phyloP scores from a whole-genome alignment of 1,284 basidiomycete species.

The Exobasidium cylindrosporum region DNA sequence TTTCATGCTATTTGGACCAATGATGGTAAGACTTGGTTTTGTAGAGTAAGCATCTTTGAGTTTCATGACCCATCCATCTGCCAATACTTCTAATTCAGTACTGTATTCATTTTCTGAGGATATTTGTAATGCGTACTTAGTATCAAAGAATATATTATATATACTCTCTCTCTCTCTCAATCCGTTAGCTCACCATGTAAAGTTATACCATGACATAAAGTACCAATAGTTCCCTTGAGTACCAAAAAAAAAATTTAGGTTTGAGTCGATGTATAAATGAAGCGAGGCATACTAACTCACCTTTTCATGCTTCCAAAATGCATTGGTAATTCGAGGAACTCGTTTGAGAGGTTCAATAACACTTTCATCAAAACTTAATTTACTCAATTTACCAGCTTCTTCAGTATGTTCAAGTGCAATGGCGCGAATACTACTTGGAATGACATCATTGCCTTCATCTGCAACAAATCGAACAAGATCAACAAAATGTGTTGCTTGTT shows the following conservation, averaged over 20 bases:
- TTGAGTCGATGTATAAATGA: too few relatives aligned
- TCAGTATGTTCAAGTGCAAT: constrained; percentile 21
- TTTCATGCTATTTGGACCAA: constrained; percentile 14
- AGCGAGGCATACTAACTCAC: background rate
- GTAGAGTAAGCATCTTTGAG: constrained; percentile 24
- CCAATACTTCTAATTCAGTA: constrained; percentile 32
- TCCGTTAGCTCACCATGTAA: constrained; percentile 15
- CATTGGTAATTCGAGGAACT: constrained; percentile 27
- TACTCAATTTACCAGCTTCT: constrained; percentile 21
- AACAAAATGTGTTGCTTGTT: constrained; percentile 52
- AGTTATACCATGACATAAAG: constrained; percentile 27
- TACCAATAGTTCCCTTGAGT: constrained; percentile 26
- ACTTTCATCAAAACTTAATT: constrained; percentile 23
- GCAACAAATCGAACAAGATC: constrained; percentile 35
- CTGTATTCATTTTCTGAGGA: constrained; percentile 14
- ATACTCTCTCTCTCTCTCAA: too few relatives aligned
- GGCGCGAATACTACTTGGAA: constrained; percentile 22
- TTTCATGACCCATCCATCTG: constrained; percentile 34
- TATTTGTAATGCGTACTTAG: too few relatives aligned
- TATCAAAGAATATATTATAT: too few relatives aligned
- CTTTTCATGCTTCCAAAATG: constrained; percentile 28
- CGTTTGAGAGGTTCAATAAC: constrained; percentile 17
- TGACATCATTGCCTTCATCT: constrained; percentile 19
- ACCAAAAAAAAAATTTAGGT: too few relatives aligned
- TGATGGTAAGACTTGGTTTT: constrained; percentile 18